Conservation (phyloP, 495 filamentous ascomycete species). For the Saxophila tyrrhenica region DNA sequence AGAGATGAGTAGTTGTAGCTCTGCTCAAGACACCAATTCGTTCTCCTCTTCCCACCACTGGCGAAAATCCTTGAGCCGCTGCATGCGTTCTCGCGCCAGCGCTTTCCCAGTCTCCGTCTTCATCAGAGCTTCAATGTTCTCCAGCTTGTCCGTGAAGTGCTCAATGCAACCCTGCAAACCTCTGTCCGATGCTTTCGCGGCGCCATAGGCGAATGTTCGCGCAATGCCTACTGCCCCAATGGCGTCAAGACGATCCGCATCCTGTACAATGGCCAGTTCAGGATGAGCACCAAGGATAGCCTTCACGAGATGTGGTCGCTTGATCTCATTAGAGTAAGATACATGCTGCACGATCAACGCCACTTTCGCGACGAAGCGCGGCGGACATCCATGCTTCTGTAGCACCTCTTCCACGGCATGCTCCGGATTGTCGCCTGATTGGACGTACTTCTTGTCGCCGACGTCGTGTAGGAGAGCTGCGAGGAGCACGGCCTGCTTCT, state of each 20-base stretch:
- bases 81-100: constrained; percentile 54
- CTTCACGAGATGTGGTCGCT: constrained; percentile 36
- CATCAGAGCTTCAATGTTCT: constrained; percentile 65
- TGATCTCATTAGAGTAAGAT: constrained; percentile 63
- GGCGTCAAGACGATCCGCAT: constrained; percentile 82
- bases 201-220: constrained; percentile 65
- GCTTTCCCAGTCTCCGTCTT: constrained; percentile 62
- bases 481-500: constrained; percentile 47
- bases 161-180: constrained; percentile 51
- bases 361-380: constrained; percentile 48
- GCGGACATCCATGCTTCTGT: constrained; percentile 40
- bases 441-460: constrained; percentile 70
- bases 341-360: constrained; percentile 62
- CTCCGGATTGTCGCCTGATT: constrained; percentile 35
- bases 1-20: background rate
- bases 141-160: constrained; percentile 73
- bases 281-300: constrained; percentile 46
- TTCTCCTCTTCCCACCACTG: constrained; percentile 64
- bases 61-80: constrained; percentile 51
- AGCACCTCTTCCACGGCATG: constrained; percentile 50
- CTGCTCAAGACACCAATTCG: background rate
- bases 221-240: constrained; percentile 77
- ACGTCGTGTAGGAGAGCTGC: constrained; percentile 78
- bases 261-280: constrained; percentile 77
- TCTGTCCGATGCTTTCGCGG: constrained; percentile 41